Evolutionary conservation across 1,284 basidiomycete species (phyloP).

Genomic region (Coniferiporia weirii): DNA sequence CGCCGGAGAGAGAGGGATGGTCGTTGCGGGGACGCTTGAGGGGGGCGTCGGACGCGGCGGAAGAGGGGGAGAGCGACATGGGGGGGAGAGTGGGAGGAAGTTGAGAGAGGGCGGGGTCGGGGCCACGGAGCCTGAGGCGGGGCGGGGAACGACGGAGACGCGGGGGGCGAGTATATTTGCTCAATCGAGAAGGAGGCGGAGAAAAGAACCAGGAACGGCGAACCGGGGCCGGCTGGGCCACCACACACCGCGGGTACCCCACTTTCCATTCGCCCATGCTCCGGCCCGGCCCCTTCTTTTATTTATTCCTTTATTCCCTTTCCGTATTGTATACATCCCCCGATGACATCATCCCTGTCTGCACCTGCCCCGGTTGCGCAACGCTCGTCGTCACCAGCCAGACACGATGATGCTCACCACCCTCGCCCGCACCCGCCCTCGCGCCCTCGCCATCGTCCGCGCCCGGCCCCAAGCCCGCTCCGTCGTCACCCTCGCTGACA

Average conservation of each 20-base stretch:
- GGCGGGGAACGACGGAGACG: background rate
- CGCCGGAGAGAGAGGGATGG: conserved; percentile 4
- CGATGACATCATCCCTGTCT: too few species aligned
- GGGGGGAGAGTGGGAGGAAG: background rate
- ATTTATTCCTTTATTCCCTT: too few species aligned
- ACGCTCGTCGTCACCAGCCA: background rate
- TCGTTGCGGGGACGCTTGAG: conserved; percentile 32
- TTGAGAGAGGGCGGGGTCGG: background rate
- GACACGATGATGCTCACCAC: background rate
- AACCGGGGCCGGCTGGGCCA: too few species aligned
- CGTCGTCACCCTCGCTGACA: conserved; percentile 13
- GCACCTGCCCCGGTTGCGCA: background rate
- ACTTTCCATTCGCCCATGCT: too few species aligned
- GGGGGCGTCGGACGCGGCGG: conserved; percentile 29
- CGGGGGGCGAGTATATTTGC: background rate
- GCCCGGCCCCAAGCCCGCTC: background rate
- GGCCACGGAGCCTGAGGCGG: conserved; percentile 2
- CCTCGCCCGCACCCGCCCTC: background rate
- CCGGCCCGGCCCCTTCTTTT: too few species aligned
- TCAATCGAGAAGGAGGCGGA: background rate
- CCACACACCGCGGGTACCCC: too few species aligned
- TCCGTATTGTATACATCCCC: too few species aligned
- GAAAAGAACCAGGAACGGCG: too few species aligned
- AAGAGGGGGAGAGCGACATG: conserved; percentile 35
- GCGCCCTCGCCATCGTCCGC: too few species aligned